A percentile compares a stretch with the other conserved stretches of the same genome.
These are phyloP conservation scores for Yarrowia bubula DNA, from an alignment of 805 yeast genomes.

Conservation along the genomic window DNA sequence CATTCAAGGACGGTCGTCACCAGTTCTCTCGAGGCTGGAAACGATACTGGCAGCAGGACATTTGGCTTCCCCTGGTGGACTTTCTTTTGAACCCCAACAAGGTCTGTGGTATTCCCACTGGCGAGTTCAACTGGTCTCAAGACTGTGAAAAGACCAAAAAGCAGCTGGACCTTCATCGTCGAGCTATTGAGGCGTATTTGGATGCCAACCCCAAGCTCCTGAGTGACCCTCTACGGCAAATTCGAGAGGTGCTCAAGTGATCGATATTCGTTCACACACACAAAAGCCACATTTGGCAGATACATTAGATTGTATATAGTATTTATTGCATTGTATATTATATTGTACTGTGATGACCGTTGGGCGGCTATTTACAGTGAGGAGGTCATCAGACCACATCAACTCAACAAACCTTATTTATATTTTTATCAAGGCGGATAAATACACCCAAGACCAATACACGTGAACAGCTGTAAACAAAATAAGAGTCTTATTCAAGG, in stretches of 20 bases:
- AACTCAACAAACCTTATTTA: background rate
- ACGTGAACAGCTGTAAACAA: background rate
- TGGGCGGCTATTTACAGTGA: background rate
- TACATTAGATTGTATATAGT: conserved; percentile 26
- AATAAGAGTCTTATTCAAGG: background rate
- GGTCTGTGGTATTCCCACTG: background rate
- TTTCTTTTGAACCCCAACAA: conserved; percentile 58
- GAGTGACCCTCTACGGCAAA: conserved; percentile 9
- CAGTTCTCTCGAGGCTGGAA: conserved; percentile 52
- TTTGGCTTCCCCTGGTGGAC: conserved; percentile 70
- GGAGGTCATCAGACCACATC: background rate
- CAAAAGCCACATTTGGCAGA: background rate
- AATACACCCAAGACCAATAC: background rate
- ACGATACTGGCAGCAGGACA: conserved; percentile 69
- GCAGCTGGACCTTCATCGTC: conserved; percentile 5
- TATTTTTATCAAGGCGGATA: background rate
- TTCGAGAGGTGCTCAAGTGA: conserved; percentile 22
- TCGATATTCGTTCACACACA: background rate
- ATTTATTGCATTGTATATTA: conserved; percentile 23
- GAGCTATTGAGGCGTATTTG: background rate
- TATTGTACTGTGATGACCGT: no score
- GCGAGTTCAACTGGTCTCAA: conserved; percentile 2
- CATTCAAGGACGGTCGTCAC: conserved; percentile 36
- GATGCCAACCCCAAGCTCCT: conserved; percentile 16
- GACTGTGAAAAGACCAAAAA: conserved; percentile 13